Conservation (phyloP, 805 yeast species). For the Yamadazyma sp. region DNA sequence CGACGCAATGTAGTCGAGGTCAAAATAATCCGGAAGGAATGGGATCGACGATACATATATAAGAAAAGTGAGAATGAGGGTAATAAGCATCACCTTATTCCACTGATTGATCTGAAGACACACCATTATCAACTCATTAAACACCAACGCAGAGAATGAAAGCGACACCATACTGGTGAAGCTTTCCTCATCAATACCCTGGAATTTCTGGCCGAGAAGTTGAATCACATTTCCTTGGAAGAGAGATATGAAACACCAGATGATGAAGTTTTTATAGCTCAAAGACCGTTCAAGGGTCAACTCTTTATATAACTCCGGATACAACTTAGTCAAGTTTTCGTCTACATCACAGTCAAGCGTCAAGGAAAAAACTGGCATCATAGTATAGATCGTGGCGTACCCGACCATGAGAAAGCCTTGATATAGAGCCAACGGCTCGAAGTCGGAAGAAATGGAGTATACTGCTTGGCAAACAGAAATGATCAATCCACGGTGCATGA, state of each 20-base stretch:
- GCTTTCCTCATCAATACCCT: slow-evolving; percentile 53
- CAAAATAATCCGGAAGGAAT: slow-evolving; percentile 82
- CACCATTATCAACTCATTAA: slow-evolving; percentile 91
- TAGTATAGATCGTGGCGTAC: slow-evolving; percentile 93
- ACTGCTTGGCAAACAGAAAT: slow-evolving; percentile 96
- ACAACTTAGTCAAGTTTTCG: slow-evolving; percentile 81
- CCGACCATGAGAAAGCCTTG: slow-evolving; percentile 99
- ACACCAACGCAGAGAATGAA: slow-evolving; percentile 73
- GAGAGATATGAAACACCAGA: slow-evolving; percentile 87
- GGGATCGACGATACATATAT: slow-evolving; percentile 78
- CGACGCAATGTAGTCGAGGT: slow-evolving; percentile 59
- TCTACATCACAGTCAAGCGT: slow-evolving; percentile 90
- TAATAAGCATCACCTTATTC: slow-evolving; percentile 72
- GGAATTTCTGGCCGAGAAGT: slow-evolving; percentile 72
- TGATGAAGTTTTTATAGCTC: slow-evolving; percentile 82
- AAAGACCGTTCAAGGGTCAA: slow-evolving; percentile 84
- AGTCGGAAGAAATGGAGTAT: slow-evolving; percentile 78
- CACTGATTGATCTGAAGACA: slow-evolving; percentile 91
- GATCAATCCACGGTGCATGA: slow-evolving; percentile 92
- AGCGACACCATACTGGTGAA: slow-evolving; percentile 82
- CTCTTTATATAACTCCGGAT: slow-evolving; percentile 94
- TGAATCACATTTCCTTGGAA: slow-evolving; percentile 90
- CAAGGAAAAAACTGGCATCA: slow-evolving; percentile 96
- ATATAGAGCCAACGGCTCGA: slow-evolving; percentile 91
- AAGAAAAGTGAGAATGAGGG: slow-evolving; percentile 68